These are phyloP conservation scores for Leccinum broughii DNA, from an alignment of 768 basidiomycete species.

Conservation along the genomic window DNA sequence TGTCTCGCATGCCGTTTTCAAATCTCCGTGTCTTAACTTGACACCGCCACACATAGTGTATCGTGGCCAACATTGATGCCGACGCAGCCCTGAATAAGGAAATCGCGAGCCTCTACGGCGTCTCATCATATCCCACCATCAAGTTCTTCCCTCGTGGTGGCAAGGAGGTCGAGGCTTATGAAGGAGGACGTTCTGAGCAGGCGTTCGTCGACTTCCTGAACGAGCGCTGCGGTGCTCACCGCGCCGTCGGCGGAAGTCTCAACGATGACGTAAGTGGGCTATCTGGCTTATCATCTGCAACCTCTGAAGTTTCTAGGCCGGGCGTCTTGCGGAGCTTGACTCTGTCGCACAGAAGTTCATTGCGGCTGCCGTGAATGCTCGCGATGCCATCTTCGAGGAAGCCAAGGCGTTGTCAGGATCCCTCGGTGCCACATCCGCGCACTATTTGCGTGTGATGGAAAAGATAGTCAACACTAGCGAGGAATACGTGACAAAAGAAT, in stretches of 20 bases:
- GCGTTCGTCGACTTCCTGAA: conserved; percentile 82
- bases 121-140: conserved; percentile 88
- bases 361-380: conserved; percentile 52
- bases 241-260: conserved; percentile 80
- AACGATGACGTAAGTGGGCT: conserved; percentile 54
- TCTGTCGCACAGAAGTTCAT: conserved; percentile 75
- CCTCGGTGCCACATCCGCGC: conserved; percentile 56
- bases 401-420: conserved; percentile 53
- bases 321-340: conserved; percentile 78
- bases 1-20: conserved; percentile 16
- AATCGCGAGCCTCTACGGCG: conserved; percentile 68
- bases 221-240: conserved; percentile 82
- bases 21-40: conserved; percentile 4
- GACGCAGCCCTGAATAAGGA: conserved; percentile 80
- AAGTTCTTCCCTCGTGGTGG: conserved; percentile 86
- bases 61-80: conserved; percentile 90
- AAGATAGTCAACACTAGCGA: conserved; percentile 72
- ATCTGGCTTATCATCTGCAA: neutral
- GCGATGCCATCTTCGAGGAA: conserved; percentile 64
- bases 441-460: conserved; percentile 91
- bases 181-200: conserved; percentile 66
- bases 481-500: conserved; percentile 83
- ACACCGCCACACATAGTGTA: conserved; percentile 51
- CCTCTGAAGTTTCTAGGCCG: conserved; percentile 55
- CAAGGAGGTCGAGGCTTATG: conserved; percentile 66